Evolutionary conservation across 768 basidiomycete species (phyloP), one percentile per base, ranked within the genome.

Genomic region (Sarcodon sp.): DNA sequence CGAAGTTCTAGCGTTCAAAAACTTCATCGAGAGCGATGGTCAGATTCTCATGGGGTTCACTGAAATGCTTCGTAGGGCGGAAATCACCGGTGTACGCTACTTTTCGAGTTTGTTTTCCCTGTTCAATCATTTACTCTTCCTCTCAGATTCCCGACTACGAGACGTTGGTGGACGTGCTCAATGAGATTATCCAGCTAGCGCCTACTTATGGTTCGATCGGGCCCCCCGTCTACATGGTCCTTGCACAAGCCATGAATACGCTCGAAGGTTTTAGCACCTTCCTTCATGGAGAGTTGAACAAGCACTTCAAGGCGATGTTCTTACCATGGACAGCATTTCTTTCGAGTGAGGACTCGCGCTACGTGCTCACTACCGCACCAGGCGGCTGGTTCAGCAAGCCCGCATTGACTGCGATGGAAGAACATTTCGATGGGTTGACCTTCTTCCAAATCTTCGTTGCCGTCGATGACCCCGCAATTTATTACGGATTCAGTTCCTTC

Each of bases 361-460:
- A 47, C 12, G 65, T 66, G n/a, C 53, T 67, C 18, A 54, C 47
- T 15, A 41, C 35, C 3, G 54, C 56, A 37, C n/a, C n/a, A n/a
- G 50, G 52, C 16, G 54, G 56, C 21, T 27, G 21, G 21, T 27
- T 27, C n/a, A 57, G 57, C 10, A 67, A 66, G 67, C 61, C 67
- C 48, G 56, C 59, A 9, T 44, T 47, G 7, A 47, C 54, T 35
- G 67, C 61, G 10, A 2, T 32, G 52, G 11, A 47, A 49, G 27
- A 61, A 54, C 50, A 16, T 67, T 66, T 45, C 55, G 59, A 11
- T 27, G 21, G 21, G 21, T 27, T 27, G 21, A 27, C 3, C 21
- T 27, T 27, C 21, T 27, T 27, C 21, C 59, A 63, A 41, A 55
- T 64, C 34, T 68, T 61, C 57, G 52, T 62, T 8, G 67, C 65